These are phyloP conservation scores for Pseudogymnoascus sp. DNA, from an alignment of 2,329 filamentous ascomycete species.

Conservation along the genomic window DNA sequence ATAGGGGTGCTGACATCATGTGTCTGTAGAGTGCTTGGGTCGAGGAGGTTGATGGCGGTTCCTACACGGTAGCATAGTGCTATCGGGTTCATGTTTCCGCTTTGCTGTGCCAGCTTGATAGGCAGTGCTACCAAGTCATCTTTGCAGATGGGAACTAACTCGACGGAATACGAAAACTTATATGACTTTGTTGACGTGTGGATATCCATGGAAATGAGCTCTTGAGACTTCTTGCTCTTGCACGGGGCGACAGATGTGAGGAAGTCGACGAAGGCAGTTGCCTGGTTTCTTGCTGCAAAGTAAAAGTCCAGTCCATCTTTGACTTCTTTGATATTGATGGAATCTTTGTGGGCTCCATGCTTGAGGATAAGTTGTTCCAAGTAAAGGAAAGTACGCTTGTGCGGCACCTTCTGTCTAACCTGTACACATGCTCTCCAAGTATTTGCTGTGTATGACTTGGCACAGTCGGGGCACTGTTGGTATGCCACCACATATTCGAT, in stretches of 20 bases:
- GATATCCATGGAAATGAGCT: constrained; percentile 86
- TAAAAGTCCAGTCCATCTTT: constrained; percentile 96
- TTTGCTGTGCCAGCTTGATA: constrained; percentile 75
- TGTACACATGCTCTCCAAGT: constrained; percentile 92
- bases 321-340: constrained; percentile 96
- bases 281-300: constrained; percentile 82
- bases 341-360: constrained; percentile 82
- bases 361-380: constrained; percentile 95
- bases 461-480: constrained; percentile 91
- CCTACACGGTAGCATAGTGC: constrained; percentile 82
- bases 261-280: constrained; percentile 88
- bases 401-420: constrained; percentile 90
- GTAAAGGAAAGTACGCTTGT: constrained; percentile 79
- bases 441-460: constrained; percentile 93
- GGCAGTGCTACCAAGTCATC: constrained; percentile 94
- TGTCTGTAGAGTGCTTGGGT: constrained; percentile 84
- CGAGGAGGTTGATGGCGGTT: constrained; percentile 81
- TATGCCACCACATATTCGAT: constrained; percentile 84
- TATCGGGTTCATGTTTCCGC: constrained; percentile 83
- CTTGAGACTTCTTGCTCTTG: constrained; percentile 75
- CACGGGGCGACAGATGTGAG: constrained; percentile 74
- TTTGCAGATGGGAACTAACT: constrained; percentile 91
- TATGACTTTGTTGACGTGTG: constrained; percentile 88
- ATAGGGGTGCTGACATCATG: constrained; percentile 73
- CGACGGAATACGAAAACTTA: constrained; percentile 87